These are phyloP conservation scores for Myriosclerotinia scirpicola DNA, from an alignment of 2,329 filamentous ascomycete species.

Conservation along the genomic window DNA sequence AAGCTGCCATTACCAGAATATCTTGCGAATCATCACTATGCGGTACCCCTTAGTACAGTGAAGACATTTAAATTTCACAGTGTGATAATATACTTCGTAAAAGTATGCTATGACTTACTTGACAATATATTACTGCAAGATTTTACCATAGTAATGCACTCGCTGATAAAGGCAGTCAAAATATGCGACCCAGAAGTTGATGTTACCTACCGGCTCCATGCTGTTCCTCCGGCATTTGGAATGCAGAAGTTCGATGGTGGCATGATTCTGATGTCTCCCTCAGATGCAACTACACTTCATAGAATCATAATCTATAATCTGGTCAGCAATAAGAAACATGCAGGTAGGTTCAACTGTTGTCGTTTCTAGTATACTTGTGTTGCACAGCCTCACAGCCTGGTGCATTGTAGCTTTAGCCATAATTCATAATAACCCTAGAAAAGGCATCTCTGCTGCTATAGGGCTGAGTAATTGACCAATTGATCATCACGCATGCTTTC, in stretches of 20 bases:
- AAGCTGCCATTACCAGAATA: slow-evolving; percentile 14
- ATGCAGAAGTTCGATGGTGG: not conserved
- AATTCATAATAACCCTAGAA: slow-evolving; percentile 8
- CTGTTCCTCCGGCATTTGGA: slow-evolving; percentile 16
- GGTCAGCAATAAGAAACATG: slow-evolving; percentile 2
- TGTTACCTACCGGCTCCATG: slow-evolving; percentile 4
- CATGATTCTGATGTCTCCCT: not conserved
- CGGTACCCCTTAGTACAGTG: not conserved
- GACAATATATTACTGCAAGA: not conserved
- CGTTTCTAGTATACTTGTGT: not conserved
- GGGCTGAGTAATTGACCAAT: slow-evolving; percentile 21
- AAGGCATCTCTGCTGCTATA: slow-evolving; percentile 15
- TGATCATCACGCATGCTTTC: slow-evolving; percentile 16
- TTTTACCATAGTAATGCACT: not conserved
- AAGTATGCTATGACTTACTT: not conserved
- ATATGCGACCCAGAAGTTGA: not conserved
- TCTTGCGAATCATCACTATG: slow-evolving; percentile 9
- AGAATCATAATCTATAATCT: not conserved
- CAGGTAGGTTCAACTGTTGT: not conserved
- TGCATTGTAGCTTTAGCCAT: slow-evolving; percentile 17
- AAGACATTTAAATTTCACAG: not conserved
- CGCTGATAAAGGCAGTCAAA: not conserved
- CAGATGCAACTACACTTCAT: not conserved
- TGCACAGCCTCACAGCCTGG: slow-evolving; percentile 14
- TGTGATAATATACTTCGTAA: not conserved